A percentile compares a stretch with the other conserved stretches of the same genome.
Conservation (phyloP, 805 yeast species). For the Suhomyces emberorum region DNA sequence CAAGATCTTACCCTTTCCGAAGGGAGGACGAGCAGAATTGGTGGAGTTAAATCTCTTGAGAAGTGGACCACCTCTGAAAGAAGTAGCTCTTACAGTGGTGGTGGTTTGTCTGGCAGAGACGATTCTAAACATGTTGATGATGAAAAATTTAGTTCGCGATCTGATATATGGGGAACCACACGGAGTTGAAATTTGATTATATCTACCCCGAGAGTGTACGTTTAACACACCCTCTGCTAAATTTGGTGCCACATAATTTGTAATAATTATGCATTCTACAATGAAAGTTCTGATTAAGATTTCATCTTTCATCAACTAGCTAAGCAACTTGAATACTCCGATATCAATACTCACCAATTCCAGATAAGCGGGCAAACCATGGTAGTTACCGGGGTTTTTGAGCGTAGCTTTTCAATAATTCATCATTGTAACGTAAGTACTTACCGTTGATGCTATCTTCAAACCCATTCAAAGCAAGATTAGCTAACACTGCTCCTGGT, state of each 20-base stretch:
- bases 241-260: too few species aligned
- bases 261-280: too few species aligned
- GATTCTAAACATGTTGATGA: not conserved
- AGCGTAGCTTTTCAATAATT: slow-evolving; percentile 1
- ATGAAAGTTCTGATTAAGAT: too few species aligned
- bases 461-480: slow-evolving; percentile 61
- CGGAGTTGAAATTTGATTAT: too few species aligned
- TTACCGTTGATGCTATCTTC: slow-evolving; percentile 58
- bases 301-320: too few species aligned
- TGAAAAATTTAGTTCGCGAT: not conserved
- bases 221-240: too few species aligned
- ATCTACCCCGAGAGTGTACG: not conserved
- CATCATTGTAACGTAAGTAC: slow-evolving; percentile 61
- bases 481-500: slow-evolving; percentile 70
- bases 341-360: too few species aligned
- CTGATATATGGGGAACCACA: too few species aligned
- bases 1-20: slow-evolving; percentile 24
- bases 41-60: slow-evolving; percentile 13
- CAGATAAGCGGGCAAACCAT: not conserved
- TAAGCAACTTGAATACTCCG: too few species aligned
- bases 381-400: not conserved
- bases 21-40: slow-evolving; percentile 10
- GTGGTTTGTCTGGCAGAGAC: slow-evolving; percentile 1
- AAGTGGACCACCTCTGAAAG: not conserved
- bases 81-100: not conserved